Base-by-base conservation (phyloP, 768 basidiomycete species). In the Fomitopsis serialis region DNA sequence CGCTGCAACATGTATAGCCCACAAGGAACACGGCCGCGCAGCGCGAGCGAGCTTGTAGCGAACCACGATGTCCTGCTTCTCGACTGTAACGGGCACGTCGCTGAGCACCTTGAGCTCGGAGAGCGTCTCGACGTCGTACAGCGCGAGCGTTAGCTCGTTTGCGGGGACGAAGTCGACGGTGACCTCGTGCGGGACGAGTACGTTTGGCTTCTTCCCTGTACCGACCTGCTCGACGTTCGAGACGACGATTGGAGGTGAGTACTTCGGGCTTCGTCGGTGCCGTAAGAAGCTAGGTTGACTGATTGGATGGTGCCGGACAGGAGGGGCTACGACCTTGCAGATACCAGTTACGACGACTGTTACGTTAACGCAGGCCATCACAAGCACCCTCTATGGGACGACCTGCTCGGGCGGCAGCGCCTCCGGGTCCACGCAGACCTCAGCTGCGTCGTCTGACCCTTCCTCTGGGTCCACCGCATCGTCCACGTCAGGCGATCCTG, bases 341-440 rank as follows among this genome's bases (percentile, higher is more conserved):
- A 53, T 61, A 2, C 58, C 60, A 7, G 53, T 63, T 19, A 49
- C 50, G 34, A 19, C 55, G 25, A 63, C 62, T 1, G 50, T 59
- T 4, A 58, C 56, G 3, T 46, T 58, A 5, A 63, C 58, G 9
- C 46, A 50, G 2, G 57, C 50, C 8, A 50, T 54, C 1, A 21
- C 62, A 1, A 63, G 58, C 6, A 63, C 62, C 0, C 48, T 59
- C 2, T 63, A 56, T 40, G 49, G 57, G 13, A 63, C 62, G 6
- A 48, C 52, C 8, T 63, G 62, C 45, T 42, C 57, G n/a, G 36
- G 49, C 37, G 25, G 17, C 17, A 42, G 46, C 9, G 24, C 36
- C 17, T 24, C 23, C 1, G 48, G n/a, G n/a, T n/a, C n/a, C n/a
- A n/a, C 56, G 5, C 23, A 15, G 5, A 25, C 9, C 21, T 23